Evolutionary conservation across 1,284 basidiomycete species (phyloP).

Genomic region (Microbotryum lychnidis-dioicae): DNA sequence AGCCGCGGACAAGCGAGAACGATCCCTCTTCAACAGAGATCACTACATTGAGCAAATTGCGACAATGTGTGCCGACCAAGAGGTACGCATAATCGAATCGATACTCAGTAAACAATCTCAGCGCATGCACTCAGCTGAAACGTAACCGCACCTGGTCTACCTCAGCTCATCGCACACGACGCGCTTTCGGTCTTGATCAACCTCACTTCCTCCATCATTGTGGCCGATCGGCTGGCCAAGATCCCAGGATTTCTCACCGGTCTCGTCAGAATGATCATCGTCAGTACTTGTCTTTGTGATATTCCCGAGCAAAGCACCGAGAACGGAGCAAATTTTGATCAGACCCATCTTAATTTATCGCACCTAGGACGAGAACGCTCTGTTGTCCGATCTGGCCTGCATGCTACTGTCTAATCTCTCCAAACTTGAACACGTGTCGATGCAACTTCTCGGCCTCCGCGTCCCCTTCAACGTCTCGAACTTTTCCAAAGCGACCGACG

Average conservation of each 20-base stretch:
- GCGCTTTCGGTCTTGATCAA: slow-evolving; percentile 92
- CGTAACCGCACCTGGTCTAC: neutral
- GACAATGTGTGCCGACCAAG: slow-evolving; percentile 28
- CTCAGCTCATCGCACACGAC: slow-evolving; percentile 84
- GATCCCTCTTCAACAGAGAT: slow-evolving; percentile 27
- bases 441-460: slow-evolving; percentile 58
- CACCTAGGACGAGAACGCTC: slow-evolving; percentile 70
- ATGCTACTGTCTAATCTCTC: slow-evolving; percentile 97
- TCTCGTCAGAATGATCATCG: slow-evolving; percentile 82
- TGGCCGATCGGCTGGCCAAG: slow-evolving; percentile 57
- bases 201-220: slow-evolving; percentile 72
- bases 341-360: neutral
- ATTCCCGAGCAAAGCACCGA: neutral
- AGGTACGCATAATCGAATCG: slow-evolving; percentile 1
- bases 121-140: no score
- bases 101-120: no score
- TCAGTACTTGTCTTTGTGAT: slow-evolving; percentile 43
- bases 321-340: neutral
- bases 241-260: slow-evolving; percentile 72
- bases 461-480: slow-evolving; percentile 55
- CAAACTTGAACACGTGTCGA: slow-evolving; percentile 62
- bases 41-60: slow-evolving; percentile 29
- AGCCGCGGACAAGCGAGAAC: slow-evolving; percentile 17
- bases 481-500: slow-evolving; percentile 37
- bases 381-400: slow-evolving; percentile 84